Evolutionary conservation across 1,139 yeast genomes (phyloP).

Genomic region (Candida anutae): DNA sequence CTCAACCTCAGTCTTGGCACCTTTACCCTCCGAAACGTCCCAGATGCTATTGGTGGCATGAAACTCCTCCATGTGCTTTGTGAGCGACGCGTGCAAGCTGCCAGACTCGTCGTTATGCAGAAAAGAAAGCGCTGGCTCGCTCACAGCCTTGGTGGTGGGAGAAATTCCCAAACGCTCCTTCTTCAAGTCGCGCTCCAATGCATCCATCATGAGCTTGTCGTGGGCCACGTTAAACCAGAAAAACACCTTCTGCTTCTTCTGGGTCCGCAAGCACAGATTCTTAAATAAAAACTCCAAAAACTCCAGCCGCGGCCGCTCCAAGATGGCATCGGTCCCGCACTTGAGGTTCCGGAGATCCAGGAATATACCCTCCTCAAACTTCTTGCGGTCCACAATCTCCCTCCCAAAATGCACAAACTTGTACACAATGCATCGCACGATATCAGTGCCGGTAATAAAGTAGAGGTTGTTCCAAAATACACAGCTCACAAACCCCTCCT

Average conservation of each 20-base stretch:
- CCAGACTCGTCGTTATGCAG: slow-evolving; percentile 39
- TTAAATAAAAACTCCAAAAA: slow-evolving; percentile 79
- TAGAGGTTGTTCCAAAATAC: slow-evolving; percentile 88
- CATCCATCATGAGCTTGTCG: slow-evolving; percentile 88
- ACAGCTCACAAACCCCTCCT: slow-evolving; percentile 87
- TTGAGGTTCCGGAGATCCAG: slow-evolving; percentile 83
- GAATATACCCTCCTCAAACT: slow-evolving; percentile 94
- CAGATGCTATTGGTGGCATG: no score
- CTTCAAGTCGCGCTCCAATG: slow-evolving; percentile 85
- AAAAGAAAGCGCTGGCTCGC: slow-evolving; percentile 61
- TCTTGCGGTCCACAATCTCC: slow-evolving; percentile 74
- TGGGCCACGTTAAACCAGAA: slow-evolving; percentile 97
- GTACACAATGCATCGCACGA: slow-evolving; percentile 84
- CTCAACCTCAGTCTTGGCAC: no score
- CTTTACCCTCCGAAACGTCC: no score
- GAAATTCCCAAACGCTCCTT: slow-evolving; percentile 54
- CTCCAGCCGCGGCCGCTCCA: slow-evolving; percentile 83
- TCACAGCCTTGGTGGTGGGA: slow-evolving; percentile 52
- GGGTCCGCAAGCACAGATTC: slow-evolving; percentile 85
- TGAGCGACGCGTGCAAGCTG: slow-evolving; percentile 41
- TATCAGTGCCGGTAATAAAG: slow-evolving; percentile 93
- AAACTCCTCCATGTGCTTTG: slow-evolving; percentile 36
- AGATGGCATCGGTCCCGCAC: slow-evolving; percentile 79
- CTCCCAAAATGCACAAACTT: slow-evolving; percentile 90
- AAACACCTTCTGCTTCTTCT: slow-evolving; percentile 93